phyloP scores from a whole-genome alignment of 441 rosid genomes.

The Euphorbia celastroides region DNA sequence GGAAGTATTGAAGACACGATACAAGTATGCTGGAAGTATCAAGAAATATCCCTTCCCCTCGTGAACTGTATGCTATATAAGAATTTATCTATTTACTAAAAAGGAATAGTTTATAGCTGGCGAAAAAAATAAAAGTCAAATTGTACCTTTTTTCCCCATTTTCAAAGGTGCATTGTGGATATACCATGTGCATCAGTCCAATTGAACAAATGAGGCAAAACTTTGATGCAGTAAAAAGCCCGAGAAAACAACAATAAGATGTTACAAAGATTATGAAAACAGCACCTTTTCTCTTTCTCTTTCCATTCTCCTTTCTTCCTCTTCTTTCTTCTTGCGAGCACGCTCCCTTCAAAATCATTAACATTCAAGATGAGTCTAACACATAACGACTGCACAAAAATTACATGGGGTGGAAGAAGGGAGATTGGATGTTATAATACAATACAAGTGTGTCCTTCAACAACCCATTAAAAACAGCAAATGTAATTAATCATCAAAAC shows the following conservation, averaged over 20 bases:
- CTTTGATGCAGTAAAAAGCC: background rate
- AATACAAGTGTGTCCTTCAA: background rate
- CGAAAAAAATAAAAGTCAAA: background rate
- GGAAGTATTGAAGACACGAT: background rate
- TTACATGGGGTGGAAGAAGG: background rate
- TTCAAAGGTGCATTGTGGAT: background rate
- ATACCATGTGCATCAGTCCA: background rate
- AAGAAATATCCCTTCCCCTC: background rate
- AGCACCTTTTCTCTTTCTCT: constrained; percentile 87
- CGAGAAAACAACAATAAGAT: background rate
- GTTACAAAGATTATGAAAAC: constrained; percentile 7
- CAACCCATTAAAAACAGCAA: background rate
- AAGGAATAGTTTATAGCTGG: background rate
- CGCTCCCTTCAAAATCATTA: constrained; percentile 56
- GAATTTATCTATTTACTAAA: background rate
- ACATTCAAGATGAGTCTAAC: constrained; percentile 16
- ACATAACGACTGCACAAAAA: background rate
- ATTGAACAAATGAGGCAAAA: background rate
- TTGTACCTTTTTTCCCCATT: background rate
- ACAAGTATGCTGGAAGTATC: background rate
- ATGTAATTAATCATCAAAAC: background rate
- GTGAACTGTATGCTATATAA: background rate
- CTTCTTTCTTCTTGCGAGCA: constrained; percentile 94
- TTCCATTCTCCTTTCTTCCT: constrained; percentile 87
- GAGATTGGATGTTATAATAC: background rate